A percentile compares a stretch with the other conserved stretches of the same genome.
phyloP scores from a whole-genome alignment of 176 grass and related monocot genomes.

The Eragrostis nindensis region DNA sequence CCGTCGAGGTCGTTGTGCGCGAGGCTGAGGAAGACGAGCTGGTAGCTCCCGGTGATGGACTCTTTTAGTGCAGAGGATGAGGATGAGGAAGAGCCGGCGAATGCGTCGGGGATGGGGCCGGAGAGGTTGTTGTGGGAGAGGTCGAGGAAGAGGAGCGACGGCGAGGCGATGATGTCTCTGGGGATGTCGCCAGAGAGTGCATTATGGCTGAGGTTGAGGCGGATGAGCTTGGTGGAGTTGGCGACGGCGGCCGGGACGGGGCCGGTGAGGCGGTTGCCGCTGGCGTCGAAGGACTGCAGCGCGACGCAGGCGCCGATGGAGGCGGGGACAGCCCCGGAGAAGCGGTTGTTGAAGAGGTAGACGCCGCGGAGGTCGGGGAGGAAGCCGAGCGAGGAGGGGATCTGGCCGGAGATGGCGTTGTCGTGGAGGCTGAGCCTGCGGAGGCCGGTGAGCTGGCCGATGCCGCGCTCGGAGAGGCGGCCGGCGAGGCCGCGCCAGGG shows the following conservation, averaged over 20 bases:
- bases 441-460: conserved; percentile 58
- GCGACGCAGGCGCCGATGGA: conserved; percentile 51
- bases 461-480: conserved; percentile 43
- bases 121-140: conserved; percentile 62
- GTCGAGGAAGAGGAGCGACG: conserved; percentile 56
- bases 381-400: conserved; percentile 52
- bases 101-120: conserved; percentile 46
- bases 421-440: conserved; percentile 75
- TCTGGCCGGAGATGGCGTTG: conserved; percentile 50
- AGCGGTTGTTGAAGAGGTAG: conserved; percentile 82
- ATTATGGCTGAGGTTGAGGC: conserved; percentile 73
- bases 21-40: conserved; percentile 51
- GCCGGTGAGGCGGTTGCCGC: conserved; percentile 57
- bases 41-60: conserved; percentile 51
- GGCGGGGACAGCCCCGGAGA: conserved; percentile 58
- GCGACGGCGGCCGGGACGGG: conserved; percentile 52
- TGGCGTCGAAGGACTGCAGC: conserved; percentile 61
- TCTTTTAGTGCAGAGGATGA: not conserved
- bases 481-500: conserved; percentile 56
- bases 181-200: conserved; percentile 49
- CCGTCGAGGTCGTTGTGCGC: conserved; percentile 51
- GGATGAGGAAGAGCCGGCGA: not conserved
- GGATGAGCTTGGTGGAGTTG: conserved; percentile 60
- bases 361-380: conserved; percentile 61
- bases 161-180: not conserved